phyloP scores from a whole-genome alignment of 2,329 filamentous ascomycete genomes.

The Paraconiothyrium brasiliense region DNA sequence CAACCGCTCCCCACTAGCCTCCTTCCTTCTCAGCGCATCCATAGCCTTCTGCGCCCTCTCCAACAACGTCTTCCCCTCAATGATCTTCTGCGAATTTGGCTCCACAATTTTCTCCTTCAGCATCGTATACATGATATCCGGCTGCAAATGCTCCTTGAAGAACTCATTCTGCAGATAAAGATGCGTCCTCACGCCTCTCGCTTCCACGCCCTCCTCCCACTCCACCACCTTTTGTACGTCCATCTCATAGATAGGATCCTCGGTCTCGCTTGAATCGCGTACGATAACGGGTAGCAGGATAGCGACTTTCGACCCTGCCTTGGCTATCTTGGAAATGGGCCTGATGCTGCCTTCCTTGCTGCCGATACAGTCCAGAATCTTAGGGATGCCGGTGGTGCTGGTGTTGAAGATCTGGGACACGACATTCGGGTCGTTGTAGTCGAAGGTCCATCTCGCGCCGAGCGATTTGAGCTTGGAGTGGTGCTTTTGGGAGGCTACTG shows the following conservation, averaged over 20 bases:
- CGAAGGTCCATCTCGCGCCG: constrained; percentile 52
- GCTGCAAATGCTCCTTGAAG: constrained; percentile 64
- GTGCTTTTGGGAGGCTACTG: constrained; percentile 51
- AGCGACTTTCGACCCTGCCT: constrained; percentile 62
- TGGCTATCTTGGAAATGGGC: constrained; percentile 60
- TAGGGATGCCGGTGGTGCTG: constrained; percentile 30
- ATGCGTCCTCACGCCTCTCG: constrained; percentile 65
- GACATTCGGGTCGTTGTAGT: constrained; percentile 50
- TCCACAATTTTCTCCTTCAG: constrained; percentile 51
- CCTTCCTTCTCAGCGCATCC: constrained; percentile 54
- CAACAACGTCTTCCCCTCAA: constrained; percentile 55
- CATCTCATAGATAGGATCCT: constrained; percentile 64
- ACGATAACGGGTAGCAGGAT: constrained; percentile 69
- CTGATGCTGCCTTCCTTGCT: constrained; percentile 38
- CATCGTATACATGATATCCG: constrained; percentile 64
- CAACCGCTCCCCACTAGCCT: constrained; percentile 57
- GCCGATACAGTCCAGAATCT: constrained; percentile 47
- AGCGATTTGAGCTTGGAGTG: constrained; percentile 50
- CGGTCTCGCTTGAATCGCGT: constrained; percentile 59
- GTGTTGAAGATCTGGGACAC: constrained; percentile 40
- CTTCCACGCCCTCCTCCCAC: constrained; percentile 64
- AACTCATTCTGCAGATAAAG: constrained; percentile 65
- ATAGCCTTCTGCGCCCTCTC: constrained; percentile 56
- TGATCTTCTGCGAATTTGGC: constrained; percentile 53
- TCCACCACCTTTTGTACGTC: constrained; percentile 56